These are phyloP conservation scores for Colletotrichum coccodes DNA, from an alignment of 2,329 filamentous ascomycete genomes.

Conservation along the genomic window DNA sequence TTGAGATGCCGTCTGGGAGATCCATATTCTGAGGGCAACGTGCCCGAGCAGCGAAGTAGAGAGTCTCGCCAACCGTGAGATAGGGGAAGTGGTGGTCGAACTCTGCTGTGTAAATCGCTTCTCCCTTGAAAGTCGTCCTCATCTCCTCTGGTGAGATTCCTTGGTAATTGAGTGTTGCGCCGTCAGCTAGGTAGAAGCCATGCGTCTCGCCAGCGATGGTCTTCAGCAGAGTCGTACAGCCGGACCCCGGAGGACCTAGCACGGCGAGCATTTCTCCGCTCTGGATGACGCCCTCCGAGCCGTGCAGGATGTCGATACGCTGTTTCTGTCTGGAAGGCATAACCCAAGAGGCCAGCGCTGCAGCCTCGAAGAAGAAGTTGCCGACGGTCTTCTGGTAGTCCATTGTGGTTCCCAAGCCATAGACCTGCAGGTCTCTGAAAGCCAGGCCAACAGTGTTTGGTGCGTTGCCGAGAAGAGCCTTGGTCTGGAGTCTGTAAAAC, in stretches of 20 bases:
- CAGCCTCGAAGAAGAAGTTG: constrained; percentile 45
- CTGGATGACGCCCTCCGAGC: constrained; percentile 61
- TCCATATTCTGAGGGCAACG: constrained; percentile 55
- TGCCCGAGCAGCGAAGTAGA: constrained; percentile 69
- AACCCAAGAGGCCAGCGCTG: constrained; percentile 39
- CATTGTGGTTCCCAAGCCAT: constrained; percentile 51
- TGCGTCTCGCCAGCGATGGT: constrained; percentile 72
- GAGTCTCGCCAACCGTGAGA: constrained; percentile 68
- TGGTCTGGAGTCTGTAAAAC: constrained; percentile 40
- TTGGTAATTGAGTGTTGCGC: constrained; percentile 25
- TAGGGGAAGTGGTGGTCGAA: constrained; percentile 71
- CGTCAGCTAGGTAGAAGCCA: constrained; percentile 55
- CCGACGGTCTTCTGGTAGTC: constrained; percentile 56
- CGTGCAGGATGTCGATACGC: constrained; percentile 58
- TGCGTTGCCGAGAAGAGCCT: constrained; percentile 37
- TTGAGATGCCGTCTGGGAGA: constrained; percentile 54
- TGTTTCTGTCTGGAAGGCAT: constrained; percentile 36
- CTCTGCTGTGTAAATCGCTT: constrained; percentile 74
- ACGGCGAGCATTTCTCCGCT: constrained; percentile 67
- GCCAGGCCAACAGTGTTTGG: constrained; percentile 46
- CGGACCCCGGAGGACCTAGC: constrained; percentile 62
- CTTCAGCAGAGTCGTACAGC: constrained; percentile 76
- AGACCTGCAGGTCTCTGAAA: constrained; percentile 54
- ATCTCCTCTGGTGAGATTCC: constrained; percentile 16
- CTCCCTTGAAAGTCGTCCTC: constrained; percentile 53